Base-by-base conservation (phyloP, 495 filamentous ascomycete species). In the Tuber indicum region DNA sequence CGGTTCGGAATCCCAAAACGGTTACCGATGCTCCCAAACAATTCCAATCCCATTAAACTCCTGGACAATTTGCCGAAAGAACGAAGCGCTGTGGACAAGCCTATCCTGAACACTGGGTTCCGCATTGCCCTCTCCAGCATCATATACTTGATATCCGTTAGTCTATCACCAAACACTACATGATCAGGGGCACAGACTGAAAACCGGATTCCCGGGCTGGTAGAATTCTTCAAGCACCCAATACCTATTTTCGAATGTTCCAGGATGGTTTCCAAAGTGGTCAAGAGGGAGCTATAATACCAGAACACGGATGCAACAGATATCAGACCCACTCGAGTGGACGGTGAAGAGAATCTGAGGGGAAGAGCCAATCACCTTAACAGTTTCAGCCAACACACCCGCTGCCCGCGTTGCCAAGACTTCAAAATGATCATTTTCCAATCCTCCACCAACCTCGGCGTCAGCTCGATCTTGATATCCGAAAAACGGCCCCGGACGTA, bases 1-100 rank as follows among this genome's bases (percentile, higher is more conserved):
- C 1, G 1, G 1, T 2, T 36, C 12, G 14, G 23, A 26, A 14
- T 17, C 14, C 26, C 49, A n/a, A 16, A 44, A 14, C 17, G 26
- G 39, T 72, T 46, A 90, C 86, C 89, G 82, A 77, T 90, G 89
- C 78, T 90, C 89, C 89, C 89, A 90, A 2, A 87, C 82, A 47
- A 90, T 88, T 1, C 88, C 89, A 46, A 90, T 84, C 0, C 85
- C 89, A 19, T 84, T 82, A 72, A 88, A 87, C 45, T 87, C 84
- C 62, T 85, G 74, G 36, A 90, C 81, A 58, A 88, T 84, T 45
- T 84, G 75, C 21, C 79, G 82, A 71, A 89, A 86, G 75, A 87
- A 86, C 1, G 85, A 85, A n/a, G 77, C 74, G 1, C 80, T 78
- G 69, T 44, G 2, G 69, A 47, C 80, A 76, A 74, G 78, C 75